phyloP scores from a whole-genome alignment of 2,329 filamentous ascomycete genomes.

The Xylaria hypoxylon region DNA sequence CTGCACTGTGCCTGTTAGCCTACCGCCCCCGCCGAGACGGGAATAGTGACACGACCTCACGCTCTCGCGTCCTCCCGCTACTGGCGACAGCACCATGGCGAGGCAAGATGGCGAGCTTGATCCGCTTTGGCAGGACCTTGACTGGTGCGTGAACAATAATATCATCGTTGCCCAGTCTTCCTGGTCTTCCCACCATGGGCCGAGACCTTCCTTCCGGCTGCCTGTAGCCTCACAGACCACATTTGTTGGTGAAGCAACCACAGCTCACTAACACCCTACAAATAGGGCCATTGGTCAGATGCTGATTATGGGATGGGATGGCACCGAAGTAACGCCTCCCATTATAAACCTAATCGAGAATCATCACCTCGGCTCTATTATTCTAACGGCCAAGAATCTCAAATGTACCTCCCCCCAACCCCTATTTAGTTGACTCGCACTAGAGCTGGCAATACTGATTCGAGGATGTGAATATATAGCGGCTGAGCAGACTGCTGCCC shows the following conservation, averaged over 20 bases:
- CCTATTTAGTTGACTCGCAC: constrained; percentile 32
- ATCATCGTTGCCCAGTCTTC: constrained; percentile 1
- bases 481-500: constrained; percentile 86
- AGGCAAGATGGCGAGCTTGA: constrained; percentile 63
- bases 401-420: constrained; percentile 68
- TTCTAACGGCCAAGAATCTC: constrained; percentile 85
- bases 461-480: constrained; percentile 64
- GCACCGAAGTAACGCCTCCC: constrained; percentile 83
- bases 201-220: not conserved
- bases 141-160: constrained; percentile 69
- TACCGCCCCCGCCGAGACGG: constrained; percentile 29
- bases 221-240: constrained; percentile 26
- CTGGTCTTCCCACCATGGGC: not conserved
- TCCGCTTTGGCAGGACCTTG: constrained; percentile 79
- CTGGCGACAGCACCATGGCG: constrained; percentile 50
- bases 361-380: constrained; percentile 88
- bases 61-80: constrained; percentile 42
- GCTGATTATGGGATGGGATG: constrained; percentile 88
- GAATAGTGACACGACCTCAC: constrained; percentile 36
- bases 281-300: constrained; percentile 78
- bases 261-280: constrained; percentile 50
- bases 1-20: constrained; percentile 25
- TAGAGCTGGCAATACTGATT: constrained; percentile 49
- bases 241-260: constrained; percentile 32
- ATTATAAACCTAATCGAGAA: constrained; percentile 84